Base-by-base conservation (phyloP, 2,329 filamentous ascomycete species). In the Fusarium begoniae region DNA sequence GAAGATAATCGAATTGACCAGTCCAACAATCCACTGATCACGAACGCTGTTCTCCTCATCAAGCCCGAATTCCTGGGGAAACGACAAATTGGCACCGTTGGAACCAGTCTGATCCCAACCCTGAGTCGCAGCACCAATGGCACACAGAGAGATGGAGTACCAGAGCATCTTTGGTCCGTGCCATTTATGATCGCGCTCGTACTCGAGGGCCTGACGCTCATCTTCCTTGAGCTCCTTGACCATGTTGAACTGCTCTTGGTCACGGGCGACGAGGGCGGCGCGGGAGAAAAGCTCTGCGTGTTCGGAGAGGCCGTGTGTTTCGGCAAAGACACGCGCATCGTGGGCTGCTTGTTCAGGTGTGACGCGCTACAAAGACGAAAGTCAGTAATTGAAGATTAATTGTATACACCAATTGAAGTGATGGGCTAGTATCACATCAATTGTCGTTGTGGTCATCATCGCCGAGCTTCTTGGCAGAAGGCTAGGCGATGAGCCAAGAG, bases 31-130 rank as follows among this genome's bases (percentile, higher is more conserved):
- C 81, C 82, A 87, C 74, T 87, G 82, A 58, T 88, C 85, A 77
- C 82, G 59, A 11, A 40, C 83, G 8, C 85, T 85, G 1, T 51
- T 48, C 30, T 37, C 47, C 15, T 79, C 74, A 3, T 77, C 77
- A 43, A 83, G 81, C 1, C 80, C 78, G 80, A 86, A 75, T 77
- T 83, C 63, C 81, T 81, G 15, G 0, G 88, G 89, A 73, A 91
- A 91, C 37, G 87, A 88, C 69, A 91, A 80, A 74, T 90, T 91
- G 65, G 90, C 90, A 28, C 89, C 89, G 74, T 90, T 90, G 69
- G 84, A 83, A 59, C 89, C 90, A 4, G 90, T 91, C 80, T 91
- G 88, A 76, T 92, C 90, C 90, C 90, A 92, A 10, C 90, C 90
- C 58, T 87, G 85, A 0, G 88, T 87, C 9, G 88, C 88, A 18